Evolutionary conservation across 2,329 filamentous ascomycete genomes (phyloP), one percentile per base, ranked within the genome.

Genomic region (Fusarium kyushuense): DNA sequence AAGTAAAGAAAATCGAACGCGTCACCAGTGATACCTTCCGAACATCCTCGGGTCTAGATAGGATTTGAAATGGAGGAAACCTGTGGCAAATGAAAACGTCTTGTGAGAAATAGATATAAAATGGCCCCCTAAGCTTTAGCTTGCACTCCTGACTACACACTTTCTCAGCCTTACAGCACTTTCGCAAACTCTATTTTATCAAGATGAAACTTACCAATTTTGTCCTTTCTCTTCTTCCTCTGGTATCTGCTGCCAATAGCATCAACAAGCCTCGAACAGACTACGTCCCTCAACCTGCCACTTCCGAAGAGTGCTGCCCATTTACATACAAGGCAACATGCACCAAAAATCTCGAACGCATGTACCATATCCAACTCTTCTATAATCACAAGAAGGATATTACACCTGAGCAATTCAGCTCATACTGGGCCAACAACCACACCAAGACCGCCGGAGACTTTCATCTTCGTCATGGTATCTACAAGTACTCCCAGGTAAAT

Each of bases 391-490:
- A 61, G 4, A n/a, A 61, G 7, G 56, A 35, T 0, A 33, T 62
- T 6, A 61, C 58, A 1, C 10, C 46, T 0, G 33, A 62, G 10
- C 8, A 62, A 2, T 62, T 62, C 6, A 62, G 41, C 1, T 30
- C 21, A 0, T 62, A 62, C 40, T 62, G 58, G 58, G 46, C 58
- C 10, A 54, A 62, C 23, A 62, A 61, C 23, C 56, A 62, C 5
- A 61, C 57, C 11, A 62, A 62, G 29, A 46, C 40, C 2, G 58
- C 46, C 1, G 56, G 58, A 13, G 40, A 62, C 19, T 62, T 61
- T 16, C 58, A 62, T 40, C 29, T 61, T 1, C 40, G 58, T 0
- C 36, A 35, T 17, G 58, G 58, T 0, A 40, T 62, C 2, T 54
- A 62, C 21, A 62, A 40, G 4, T 62, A 61, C 23, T 62, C 58